A percentile compares a stretch with the other conserved stretches of the same genome.
These are phyloP conservation scores for Westerdykella aurantiaca DNA, from an alignment of 2,329 filamentous ascomycete species.

Conservation along the genomic window DNA sequence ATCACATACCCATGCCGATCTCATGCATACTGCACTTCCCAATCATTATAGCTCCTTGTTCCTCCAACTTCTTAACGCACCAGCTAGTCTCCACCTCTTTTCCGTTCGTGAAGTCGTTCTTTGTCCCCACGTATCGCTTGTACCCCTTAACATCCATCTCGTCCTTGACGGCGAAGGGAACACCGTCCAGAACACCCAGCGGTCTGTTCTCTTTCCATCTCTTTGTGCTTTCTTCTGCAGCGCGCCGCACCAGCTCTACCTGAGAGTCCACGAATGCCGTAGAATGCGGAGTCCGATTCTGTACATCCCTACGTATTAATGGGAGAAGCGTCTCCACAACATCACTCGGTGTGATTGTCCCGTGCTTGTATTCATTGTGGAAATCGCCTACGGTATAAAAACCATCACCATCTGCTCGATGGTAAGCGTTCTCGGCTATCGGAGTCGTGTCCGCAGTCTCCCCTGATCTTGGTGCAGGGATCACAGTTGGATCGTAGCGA, in stretches of 20 bases:
- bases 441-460: constrained; percentile 10
- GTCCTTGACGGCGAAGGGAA: constrained; percentile 80
- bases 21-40: constrained; percentile 79
- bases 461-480: constrained; percentile 28
- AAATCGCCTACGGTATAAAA: constrained; percentile 65
- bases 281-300: constrained; percentile 56
- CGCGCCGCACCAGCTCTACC: constrained; percentile 56
- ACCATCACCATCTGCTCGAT: constrained; percentile 11
- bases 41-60: constrained; percentile 67
- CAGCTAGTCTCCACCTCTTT: constrained; percentile 55
- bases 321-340: constrained; percentile 67
- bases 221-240: constrained; percentile 66
- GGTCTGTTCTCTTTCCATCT: constrained; percentile 63
- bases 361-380: constrained; percentile 65
- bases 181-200: constrained; percentile 68
- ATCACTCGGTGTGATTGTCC: constrained; percentile 63
- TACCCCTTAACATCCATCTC: constrained; percentile 69
- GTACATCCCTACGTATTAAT: constrained; percentile 57
- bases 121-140: constrained; percentile 59
- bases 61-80: constrained; percentile 65
- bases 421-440: constrained; percentile 7
- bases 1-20: constrained; percentile 57
- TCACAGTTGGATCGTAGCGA: constrained; percentile 55
- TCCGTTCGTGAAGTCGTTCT: constrained; percentile 50
- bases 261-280: constrained; percentile 67